Percentiles rank a stretch among this genome's conserved stretches.
These are phyloP conservation scores for Cryptosporidium bovis DNA, from an alignment of 169 alveolate species.

Conservation along the genomic window DNA sequence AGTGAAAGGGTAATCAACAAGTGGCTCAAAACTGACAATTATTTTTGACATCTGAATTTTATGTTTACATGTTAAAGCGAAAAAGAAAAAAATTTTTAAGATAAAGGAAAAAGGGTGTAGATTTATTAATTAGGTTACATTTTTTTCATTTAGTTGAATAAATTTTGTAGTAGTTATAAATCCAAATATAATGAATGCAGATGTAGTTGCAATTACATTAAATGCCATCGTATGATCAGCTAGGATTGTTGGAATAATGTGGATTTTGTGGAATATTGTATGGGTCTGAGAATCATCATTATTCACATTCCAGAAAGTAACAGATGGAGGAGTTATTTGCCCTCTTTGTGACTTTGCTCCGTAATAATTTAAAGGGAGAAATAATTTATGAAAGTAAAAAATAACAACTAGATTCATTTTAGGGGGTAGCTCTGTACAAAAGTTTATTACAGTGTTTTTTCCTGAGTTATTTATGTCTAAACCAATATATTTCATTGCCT, in stretches of 20 bases:
- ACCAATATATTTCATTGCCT: constrained; percentile 6
- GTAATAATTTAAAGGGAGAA: constrained; percentile 15
- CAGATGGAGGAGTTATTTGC: constrained; percentile 44
- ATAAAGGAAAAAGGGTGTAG: too few relatives aligned
- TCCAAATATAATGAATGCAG: constrained; percentile 54
- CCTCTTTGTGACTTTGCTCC: constrained; percentile 66
- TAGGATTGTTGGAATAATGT: constrained; percentile 9
- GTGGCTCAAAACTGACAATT: too few relatives aligned
- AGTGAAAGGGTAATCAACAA: too few relatives aligned
- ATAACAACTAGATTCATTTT: constrained; percentile 28
- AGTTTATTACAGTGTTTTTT: constrained; percentile 8
- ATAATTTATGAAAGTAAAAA: constrained; percentile 17
- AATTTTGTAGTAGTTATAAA: constrained; percentile 26
- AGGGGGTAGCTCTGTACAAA: constrained; percentile 19
- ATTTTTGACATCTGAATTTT: too few relatives aligned
- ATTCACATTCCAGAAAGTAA: constrained; percentile 19
- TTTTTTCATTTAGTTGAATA: constrained; percentile 13
- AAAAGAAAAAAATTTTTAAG: too few relatives aligned
- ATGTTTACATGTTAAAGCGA: too few relatives aligned
- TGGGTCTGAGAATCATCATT: background rate
- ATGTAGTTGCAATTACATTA: constrained; percentile 51
- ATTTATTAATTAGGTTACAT: background rate
- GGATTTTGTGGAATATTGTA: constrained; percentile 4
- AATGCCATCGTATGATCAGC: constrained; percentile 54
- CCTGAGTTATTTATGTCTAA: background rate